A percentile compares a stretch with the other conserved stretches of the same genome.
These are phyloP conservation scores for Arthrobotrys sinensis DNA, from an alignment of 2,329 filamentous ascomycete species.

Conservation along the genomic window DNA sequence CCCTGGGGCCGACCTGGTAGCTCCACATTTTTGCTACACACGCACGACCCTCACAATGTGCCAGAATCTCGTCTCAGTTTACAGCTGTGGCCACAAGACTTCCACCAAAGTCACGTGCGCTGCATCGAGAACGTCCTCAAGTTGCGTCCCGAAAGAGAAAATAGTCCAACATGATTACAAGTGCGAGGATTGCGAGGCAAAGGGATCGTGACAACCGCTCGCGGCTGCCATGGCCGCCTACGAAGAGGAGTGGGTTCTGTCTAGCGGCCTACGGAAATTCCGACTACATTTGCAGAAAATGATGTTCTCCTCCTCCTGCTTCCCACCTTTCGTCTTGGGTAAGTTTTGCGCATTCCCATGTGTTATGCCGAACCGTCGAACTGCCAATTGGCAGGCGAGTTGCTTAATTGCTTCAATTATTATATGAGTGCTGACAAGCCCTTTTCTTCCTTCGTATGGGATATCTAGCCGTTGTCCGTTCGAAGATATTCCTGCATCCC, in stretches of 20 bases:
- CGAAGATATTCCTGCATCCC: constrained; percentile 46
- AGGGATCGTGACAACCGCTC: constrained; percentile 50
- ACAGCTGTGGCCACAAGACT: constrained; percentile 55
- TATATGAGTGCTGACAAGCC: constrained; percentile 37
- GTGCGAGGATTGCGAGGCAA: constrained; percentile 52
- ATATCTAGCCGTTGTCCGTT: constrained; percentile 49
- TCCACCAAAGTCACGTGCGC: constrained; percentile 45
- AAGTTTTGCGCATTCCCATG: constrained; percentile 53
- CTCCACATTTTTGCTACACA: constrained; percentile 60
- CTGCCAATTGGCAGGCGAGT: constrained; percentile 45
- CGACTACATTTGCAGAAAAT: constrained; percentile 33
- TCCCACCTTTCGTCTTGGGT: constrained; percentile 61
- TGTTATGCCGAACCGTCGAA: constrained; percentile 34
- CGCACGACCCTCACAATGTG: constrained; percentile 57
- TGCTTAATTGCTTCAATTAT: constrained; percentile 50
- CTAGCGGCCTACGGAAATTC: constrained; percentile 25
- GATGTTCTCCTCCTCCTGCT: constrained; percentile 26
- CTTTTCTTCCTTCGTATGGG: constrained; percentile 40
- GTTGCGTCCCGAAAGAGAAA: constrained; percentile 34
- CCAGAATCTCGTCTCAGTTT: constrained; percentile 45
- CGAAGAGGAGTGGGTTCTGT: constrained; percentile 42
- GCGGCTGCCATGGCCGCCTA: constrained; percentile 38
- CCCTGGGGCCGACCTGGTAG: constrained; percentile 53
- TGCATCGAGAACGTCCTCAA: constrained; percentile 43
- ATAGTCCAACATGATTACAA: constrained; percentile 43